phyloP scores from a whole-genome alignment of 306 rosid species.

The Cicer cuneatum region DNA sequence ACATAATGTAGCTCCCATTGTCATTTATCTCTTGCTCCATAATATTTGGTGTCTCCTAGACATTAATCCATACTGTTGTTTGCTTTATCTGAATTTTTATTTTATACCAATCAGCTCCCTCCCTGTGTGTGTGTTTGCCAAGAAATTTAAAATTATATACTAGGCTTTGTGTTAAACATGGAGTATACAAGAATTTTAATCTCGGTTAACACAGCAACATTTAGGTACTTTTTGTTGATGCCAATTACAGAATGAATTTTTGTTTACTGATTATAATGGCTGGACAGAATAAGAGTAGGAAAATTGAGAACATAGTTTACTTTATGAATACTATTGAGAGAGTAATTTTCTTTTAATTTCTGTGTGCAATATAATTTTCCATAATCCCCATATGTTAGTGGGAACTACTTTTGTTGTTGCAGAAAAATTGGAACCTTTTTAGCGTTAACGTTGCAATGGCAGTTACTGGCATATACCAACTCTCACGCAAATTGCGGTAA shows the following conservation, averaged over 20 bases:
- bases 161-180: slow-evolving; percentile 8
- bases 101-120: neutral
- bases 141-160: neutral
- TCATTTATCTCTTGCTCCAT: slow-evolving; percentile 5
- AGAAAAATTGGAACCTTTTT: slow-evolving; percentile 97
- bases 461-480: slow-evolving; percentile 88
- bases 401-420: slow-evolving; percentile 45
- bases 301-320: slow-evolving; percentile 21
- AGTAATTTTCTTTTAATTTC: neutral
- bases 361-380: slow-evolving; percentile 1
- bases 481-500: slow-evolving; percentile 80
- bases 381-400: slow-evolving; percentile 17
- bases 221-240: slow-evolving; percentile 9
- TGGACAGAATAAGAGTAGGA: slow-evolving; percentile 10
- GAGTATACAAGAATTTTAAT: slow-evolving; percentile 4
- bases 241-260: neutral
- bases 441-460: slow-evolving; percentile 94
- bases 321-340: slow-evolving; percentile 13
- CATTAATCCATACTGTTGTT: neutral
- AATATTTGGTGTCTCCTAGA: neutral
- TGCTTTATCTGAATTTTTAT: slow-evolving; percentile 8
- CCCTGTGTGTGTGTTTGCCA: neutral
- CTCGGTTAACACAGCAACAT: slow-evolving; percentile 3
- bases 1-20: neutral
- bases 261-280: slow-evolving; percentile 11